Percentiles rank a stretch among this genome's conserved stretches.
Conservation (phyloP, 345 rosid species). For the Eucalyptus leucophloia region DNA sequence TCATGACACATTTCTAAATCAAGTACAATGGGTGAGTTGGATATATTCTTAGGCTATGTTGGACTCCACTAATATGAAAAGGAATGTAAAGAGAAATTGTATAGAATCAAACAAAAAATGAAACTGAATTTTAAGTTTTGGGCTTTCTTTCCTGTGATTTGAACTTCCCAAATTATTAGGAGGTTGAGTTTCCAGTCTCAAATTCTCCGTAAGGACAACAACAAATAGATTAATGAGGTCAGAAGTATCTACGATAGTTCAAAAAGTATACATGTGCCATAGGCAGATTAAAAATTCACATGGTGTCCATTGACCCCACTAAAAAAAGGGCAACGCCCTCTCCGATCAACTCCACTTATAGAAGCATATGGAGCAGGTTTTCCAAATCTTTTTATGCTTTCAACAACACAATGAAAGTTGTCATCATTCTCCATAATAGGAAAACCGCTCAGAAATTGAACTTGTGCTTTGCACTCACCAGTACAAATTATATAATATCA, state of each 20-base stretch:
- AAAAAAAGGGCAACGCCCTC: not conserved
- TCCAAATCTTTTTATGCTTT: not conserved
- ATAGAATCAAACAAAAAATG: not conserved
- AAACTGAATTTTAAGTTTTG: not conserved
- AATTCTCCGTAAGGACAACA: not conserved
- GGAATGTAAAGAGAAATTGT: not conserved
- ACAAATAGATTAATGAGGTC: not conserved
- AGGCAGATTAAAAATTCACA: not conserved
- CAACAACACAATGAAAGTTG: not conserved
- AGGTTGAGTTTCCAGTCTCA: not conserved
- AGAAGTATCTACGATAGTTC: not conserved
- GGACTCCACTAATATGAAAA: not conserved
- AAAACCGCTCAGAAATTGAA: not conserved
- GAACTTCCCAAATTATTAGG: not conserved
- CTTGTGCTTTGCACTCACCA: not conserved
- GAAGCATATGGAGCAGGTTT: not conserved
- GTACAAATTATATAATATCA: not conserved
- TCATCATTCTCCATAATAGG: not conserved
- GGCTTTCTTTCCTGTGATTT: not conserved
- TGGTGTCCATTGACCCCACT: not conserved
- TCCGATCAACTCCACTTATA: not conserved
- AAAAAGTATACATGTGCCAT: not conserved
- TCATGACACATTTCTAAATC: not conserved
- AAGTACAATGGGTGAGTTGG: not conserved
- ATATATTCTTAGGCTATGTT: not conserved